Base-by-base conservation (phyloP, 768 basidiomycete genomes). In the Antrodiella citrinella region DNA sequence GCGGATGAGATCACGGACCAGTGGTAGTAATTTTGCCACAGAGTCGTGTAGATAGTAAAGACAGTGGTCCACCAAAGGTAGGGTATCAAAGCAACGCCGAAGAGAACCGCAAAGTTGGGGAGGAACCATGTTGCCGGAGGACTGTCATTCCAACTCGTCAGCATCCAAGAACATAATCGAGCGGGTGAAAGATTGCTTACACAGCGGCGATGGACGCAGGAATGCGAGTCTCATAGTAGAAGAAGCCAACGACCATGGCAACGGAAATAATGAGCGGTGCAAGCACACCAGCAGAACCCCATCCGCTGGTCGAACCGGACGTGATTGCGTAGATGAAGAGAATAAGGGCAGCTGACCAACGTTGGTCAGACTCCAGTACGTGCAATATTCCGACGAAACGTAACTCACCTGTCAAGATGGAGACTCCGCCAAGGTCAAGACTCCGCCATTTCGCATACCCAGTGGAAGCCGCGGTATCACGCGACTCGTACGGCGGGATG, bases 251-350 rank as follows among this genome's bases (percentile, higher is more conserved):
- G 38, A 65, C 61, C 44, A 70, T 59, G 44, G 66, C 50, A 51
- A 73, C 59, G 21, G 72, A 63, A 47, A 76, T 60, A 50, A 74
- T 57, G 50, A 76, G 69, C 5, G 74, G 72, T 20, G 67, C 70
- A 46, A 75, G 62, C 40, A 75, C 72, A 21, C 51, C 55, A 1
- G 71, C 70, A 0, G 66, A 62, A 0, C 51, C 60, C 73, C 73
- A 76, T 3, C 73, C 72, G 25, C 62, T 60, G 3, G 69, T 68
- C 1, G 72, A 68, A 7, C 72, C 72, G 18, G 66, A 66, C n/a
- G 65, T 70, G 48, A 70, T 59, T 12, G 66, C 67, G 44, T 59
- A 67, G 21, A 66, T 65, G 59, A 69, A 63, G 23, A 69, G 57
- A 26, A 66, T 65, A 45, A 63, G 65, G 1, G 65, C 59, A 11